Percentiles rank a stretch among this genome's conserved stretches.
phyloP scores from a whole-genome alignment of 108 stramenopile genomes.

The Pinguiococcus pyrenoidosus region DNA sequence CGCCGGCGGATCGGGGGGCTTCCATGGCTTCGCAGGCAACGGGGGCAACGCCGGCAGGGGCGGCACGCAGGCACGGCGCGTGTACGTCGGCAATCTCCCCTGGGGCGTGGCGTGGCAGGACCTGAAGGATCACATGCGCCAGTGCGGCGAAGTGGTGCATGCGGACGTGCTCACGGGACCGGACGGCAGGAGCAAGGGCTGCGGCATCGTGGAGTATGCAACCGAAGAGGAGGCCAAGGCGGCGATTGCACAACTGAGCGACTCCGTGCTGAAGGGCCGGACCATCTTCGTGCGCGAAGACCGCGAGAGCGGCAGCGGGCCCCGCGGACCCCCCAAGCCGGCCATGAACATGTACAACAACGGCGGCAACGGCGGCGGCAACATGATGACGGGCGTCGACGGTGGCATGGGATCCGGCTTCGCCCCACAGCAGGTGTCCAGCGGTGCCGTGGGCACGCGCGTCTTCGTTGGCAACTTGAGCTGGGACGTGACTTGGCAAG shows the following conservation, averaged over 20 bases:
- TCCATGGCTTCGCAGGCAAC: too few species aligned
- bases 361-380: neutral
- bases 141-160: conserved; percentile 61
- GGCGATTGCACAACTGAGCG: conserved; percentile 69
- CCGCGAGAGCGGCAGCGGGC: conserved; percentile 26
- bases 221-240: conserved; percentile 56
- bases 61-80: conserved; percentile 46
- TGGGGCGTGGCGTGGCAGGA: conserved; percentile 74
- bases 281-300: conserved; percentile 75
- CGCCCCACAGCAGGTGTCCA: neutral
- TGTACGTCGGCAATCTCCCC: conserved; percentile 77
- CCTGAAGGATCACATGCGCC: conserved; percentile 82
- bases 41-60: too few species aligned
- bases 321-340: neutral
- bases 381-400: neutral
- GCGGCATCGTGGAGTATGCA: conserved; percentile 80
- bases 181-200: conserved; percentile 71
- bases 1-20: too few species aligned
- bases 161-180: conserved; percentile 63
- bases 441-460: neutral
- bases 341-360: neutral
- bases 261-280: conserved; percentile 58
- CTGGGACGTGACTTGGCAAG: conserved; percentile 10
- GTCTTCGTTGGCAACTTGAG: neutral
- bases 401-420: neutral